Conservation (phyloP, 768 basidiomycete genomes). For the Podaxis carcinomalis region DNA sequence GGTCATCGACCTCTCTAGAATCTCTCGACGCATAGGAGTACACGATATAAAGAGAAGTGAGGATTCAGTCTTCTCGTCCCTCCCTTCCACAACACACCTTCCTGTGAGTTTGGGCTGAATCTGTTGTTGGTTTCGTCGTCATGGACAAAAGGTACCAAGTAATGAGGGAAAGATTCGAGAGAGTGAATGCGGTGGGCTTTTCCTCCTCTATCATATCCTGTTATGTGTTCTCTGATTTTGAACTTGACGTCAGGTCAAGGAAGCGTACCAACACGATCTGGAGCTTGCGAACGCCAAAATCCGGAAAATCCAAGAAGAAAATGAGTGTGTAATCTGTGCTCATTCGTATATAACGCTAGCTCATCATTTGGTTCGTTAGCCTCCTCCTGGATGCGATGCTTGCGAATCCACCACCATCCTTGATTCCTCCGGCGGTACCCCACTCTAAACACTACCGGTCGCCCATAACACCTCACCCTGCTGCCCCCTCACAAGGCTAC, state of each 20-base stretch:
- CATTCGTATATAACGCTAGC: not conserved
- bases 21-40: slow-evolving; percentile 5
- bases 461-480: not conserved
- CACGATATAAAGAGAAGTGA: slow-evolving; percentile 13
- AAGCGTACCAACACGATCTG: slow-evolving; percentile 4
- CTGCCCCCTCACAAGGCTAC: not conserved
- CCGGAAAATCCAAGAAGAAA: slow-evolving; percentile 11
- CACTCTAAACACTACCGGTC: slow-evolving; percentile 3
- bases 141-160: slow-evolving; percentile 7
- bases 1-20: not conserved
- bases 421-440: not conserved
- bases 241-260: not conserved
- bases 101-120: not conserved
- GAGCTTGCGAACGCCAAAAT: slow-evolving; percentile 6
- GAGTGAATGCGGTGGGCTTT: slow-evolving; percentile 2
- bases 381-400: slow-evolving; percentile 12
- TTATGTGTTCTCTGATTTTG: not conserved
- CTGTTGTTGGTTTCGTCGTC: not conserved
- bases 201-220: not conserved
- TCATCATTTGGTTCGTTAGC: not conserved
- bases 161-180: slow-evolving; percentile 10
- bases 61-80: not conserved
- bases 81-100: not conserved
- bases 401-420: slow-evolving; percentile 1
- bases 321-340: not conserved